phyloP scores from a whole-genome alignment of 2,329 filamentous ascomycete genomes.

The Talaromyces sp. region DNA sequence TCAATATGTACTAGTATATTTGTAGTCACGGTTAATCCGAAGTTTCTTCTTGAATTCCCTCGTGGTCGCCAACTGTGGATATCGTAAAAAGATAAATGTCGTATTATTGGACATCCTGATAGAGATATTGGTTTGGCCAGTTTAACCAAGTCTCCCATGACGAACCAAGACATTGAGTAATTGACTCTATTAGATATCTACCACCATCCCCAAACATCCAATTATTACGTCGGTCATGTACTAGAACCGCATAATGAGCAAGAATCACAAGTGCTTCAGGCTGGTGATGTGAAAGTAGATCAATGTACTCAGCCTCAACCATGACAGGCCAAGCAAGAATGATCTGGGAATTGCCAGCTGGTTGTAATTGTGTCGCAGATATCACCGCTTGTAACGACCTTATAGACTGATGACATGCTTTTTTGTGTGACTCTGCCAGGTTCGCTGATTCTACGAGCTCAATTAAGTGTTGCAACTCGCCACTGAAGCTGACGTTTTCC shows the following conservation, averaged over 20 bases:
- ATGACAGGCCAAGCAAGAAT: constrained; percentile 7
- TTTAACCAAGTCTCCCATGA: constrained; percentile 21
- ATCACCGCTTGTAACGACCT: background rate
- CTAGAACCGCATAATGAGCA: constrained; percentile 39
- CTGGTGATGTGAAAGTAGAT: constrained; percentile 29
- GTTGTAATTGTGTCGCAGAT: background rate
- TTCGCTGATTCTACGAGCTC: background rate
- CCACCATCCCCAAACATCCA: constrained; percentile 40
- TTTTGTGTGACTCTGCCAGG: background rate
- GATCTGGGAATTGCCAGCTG: background rate
- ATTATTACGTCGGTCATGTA: constrained; percentile 35
- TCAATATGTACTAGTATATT: too few relatives aligned
- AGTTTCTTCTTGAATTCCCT: too few relatives aligned
- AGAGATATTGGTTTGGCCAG: constrained; percentile 6
- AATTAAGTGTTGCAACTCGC: background rate
- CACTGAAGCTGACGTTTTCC: background rate
- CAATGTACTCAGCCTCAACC: constrained; percentile 24
- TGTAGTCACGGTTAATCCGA: too few relatives aligned
- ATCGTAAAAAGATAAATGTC: background rate
- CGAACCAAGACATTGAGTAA: constrained; percentile 22
- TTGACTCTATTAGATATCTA: constrained; percentile 21
- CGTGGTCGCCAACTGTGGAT: background rate
- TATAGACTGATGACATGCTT: constrained; percentile 1
- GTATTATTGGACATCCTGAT: background rate
- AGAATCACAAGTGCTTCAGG: constrained; percentile 42